Evolutionary conservation across 306 rosid genomes (phyloP), one percentile per base, ranked within the genome.

Genomic region (Mimosa pudica): DNA sequence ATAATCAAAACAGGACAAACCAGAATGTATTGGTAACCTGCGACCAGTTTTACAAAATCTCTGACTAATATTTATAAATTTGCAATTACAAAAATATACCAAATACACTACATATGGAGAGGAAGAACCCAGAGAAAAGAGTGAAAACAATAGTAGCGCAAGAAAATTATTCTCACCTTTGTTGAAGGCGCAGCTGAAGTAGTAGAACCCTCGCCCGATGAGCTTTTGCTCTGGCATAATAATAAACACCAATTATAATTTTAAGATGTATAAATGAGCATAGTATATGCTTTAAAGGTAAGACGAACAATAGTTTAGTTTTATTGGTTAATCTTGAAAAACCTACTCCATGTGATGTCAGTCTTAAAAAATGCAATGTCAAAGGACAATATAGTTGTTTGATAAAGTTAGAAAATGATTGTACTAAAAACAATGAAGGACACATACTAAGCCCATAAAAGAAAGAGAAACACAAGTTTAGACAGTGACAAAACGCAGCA

Each of bases 191-290:
- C 87, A 82, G 85, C 72, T n/a, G 88, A 79, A 52, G 86, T n/a
- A 54, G 91, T 80, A 66, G 97, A 88, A 79, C 86, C 88, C 45
- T 85, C 91, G 58, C 86, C 83, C 41, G 94, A 41, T 64, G 89
- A 65, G 80, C 78, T 86, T 85, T 89, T 92, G 70, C 74, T 84
- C 94, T 92, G 51, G 47, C 73, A 77, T 55, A 41, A 70, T 76
- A 63, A 18, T 45, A 2, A 57, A 45, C 70, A 82, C 44, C 47
- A 30, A 24, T 46, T 54, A 70, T 45, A 76, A 62, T 71, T 38
- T 76, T 71, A 45, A 45, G 47, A 11, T 45, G 11, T 18, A 38
- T 11, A 82, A 82, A 66, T 45, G 4, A 66, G 60, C 16, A 77
- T 24, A 14, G 2, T 2, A 51, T n/a, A 30, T n/a, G 16, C 64